Evolutionary conservation across 2,329 filamentous ascomycete genomes (phyloP), one percentile per base, ranked within the genome.

Genomic region (Metarhizium rileyi): DNA sequence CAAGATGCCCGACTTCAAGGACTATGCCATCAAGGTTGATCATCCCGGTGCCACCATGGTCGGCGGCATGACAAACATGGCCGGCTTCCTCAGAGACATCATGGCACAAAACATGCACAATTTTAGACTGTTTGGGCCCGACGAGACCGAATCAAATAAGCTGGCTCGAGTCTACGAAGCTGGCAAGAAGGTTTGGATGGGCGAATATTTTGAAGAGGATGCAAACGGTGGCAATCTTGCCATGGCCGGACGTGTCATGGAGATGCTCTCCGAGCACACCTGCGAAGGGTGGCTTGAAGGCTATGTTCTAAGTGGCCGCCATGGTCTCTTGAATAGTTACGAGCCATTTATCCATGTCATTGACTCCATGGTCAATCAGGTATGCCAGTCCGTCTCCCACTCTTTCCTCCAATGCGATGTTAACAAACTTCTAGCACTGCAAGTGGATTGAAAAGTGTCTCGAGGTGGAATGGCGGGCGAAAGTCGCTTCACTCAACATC

Each of bases 341-440:
- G 86, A 90, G 65, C 84, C 86, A 0, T 90, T 90, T 62, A 86
- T 90, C 52, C 85, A 90, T 61, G 80, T 90, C 59, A 88, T 90
- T 58, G 85, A 90, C 65, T 87, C 83, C 1, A 90, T 90, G 86
- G 86, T 90, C 52, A 89, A 88, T 64, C 86, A 88, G 63, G 71
- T 73, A 64, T 48, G 66, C 26, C 10, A 12, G 23, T 7, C 35
- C n/a, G n/a, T n/a, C 28, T 35, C 7, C 23, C 25, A 30, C 5
- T 26, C 2, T 18, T 14, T 23, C 14, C 14, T 5, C 38, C 6
- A 6, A 27, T 5, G 7, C 26, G 35, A 52, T 9, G n/a, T 30
- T 61, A 46, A 61, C 46, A 25, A 3, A 36, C 25, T 18, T 3
- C 18, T 16, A 77, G 70, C 86, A 90, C 68, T 88, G 84, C 72